Percentiles rank a stretch among this genome's conserved stretches.
Conservation (phyloP, 179 eudicot species). For the Silene coronaria region DNA sequence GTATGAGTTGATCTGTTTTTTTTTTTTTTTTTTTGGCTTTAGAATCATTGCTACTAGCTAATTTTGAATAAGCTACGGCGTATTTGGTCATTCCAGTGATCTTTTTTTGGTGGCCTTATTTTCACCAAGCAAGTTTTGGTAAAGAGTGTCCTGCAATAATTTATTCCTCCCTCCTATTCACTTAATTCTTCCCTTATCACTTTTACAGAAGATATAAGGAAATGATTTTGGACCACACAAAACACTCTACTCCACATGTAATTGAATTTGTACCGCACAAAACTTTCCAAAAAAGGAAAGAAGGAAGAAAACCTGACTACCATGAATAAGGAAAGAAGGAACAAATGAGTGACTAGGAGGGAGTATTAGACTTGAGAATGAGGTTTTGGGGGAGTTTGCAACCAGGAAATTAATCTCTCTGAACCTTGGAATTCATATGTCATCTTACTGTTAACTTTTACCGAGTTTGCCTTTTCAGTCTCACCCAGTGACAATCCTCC, state of each 20-base stretch:
- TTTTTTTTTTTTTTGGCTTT: neutral
- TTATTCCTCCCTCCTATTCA: too few species aligned
- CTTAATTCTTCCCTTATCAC: too few species aligned
- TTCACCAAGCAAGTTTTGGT: neutral
- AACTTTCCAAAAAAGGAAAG: too few species aligned
- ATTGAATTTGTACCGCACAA: too few species aligned
- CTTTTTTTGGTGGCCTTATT: neutral
- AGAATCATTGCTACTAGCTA: neutral
- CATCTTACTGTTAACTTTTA: neutral
- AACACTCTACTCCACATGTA: too few species aligned
- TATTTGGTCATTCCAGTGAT: conserved; percentile 1
- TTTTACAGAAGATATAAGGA: too few species aligned
- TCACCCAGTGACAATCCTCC: neutral
- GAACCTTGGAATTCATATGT: neutral
- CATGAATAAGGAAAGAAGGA: too few species aligned
- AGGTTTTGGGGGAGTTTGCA: neutral
- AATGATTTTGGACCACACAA: too few species aligned
- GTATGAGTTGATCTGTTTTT: conserved; percentile 38
- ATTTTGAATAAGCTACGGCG: neutral
- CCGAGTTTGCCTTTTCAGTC: neutral
- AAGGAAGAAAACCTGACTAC: too few species aligned
- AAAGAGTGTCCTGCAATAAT: neutral
- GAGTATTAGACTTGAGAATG: neutral
- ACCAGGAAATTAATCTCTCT: neutral
- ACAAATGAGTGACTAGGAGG: too few species aligned